Conservation (phyloP, 1,284 basidiomycete genomes). For the Kalmanozyma brasiliensis region DNA sequence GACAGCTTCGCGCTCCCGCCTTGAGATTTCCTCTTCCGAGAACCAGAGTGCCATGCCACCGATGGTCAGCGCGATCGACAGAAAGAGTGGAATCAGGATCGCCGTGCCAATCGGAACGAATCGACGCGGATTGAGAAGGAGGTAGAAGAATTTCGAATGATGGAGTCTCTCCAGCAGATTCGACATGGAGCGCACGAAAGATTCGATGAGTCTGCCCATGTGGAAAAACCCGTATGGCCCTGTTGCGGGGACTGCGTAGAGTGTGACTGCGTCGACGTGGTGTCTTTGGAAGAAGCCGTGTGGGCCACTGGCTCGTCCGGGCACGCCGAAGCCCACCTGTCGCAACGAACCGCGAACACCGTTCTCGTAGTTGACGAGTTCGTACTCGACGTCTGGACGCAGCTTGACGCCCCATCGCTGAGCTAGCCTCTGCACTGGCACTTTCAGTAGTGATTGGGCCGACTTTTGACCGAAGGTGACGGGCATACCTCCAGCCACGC, state of each 20-base stretch:
- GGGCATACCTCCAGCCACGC: constrained; percentile 72
- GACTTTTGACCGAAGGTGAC: constrained; percentile 10
- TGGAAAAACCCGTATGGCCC: constrained; percentile 96
- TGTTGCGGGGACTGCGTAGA: constrained; percentile 85
- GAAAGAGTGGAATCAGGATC: constrained; percentile 55
- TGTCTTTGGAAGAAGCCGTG: constrained; percentile 73
- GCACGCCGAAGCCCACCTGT: constrained; percentile 24
- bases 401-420: constrained; percentile 2
- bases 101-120: constrained; percentile 62
- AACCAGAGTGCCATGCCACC: constrained; percentile 48
- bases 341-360: constrained; percentile 21
- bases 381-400: constrained; percentile 24
- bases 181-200: constrained; percentile 59
- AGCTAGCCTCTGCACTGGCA: constrained; percentile 12
- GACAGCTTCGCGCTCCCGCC: constrained; percentile 15
- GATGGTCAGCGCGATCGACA: constrained; percentile 57
- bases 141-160: constrained; percentile 67
- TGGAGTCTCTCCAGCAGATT: constrained; percentile 66
- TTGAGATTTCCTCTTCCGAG: constrained; percentile 25
- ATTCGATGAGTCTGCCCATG: constrained; percentile 73
- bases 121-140: constrained; percentile 49
- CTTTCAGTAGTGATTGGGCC: constrained; percentile 10
- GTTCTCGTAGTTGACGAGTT: constrained; percentile 28
- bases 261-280: constrained; percentile 90
- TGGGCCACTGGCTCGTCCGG: constrained; percentile 43